Evolutionary conservation across 169 alveolate species (phyloP).

Genomic region (Babesia gibsoni): DNA sequence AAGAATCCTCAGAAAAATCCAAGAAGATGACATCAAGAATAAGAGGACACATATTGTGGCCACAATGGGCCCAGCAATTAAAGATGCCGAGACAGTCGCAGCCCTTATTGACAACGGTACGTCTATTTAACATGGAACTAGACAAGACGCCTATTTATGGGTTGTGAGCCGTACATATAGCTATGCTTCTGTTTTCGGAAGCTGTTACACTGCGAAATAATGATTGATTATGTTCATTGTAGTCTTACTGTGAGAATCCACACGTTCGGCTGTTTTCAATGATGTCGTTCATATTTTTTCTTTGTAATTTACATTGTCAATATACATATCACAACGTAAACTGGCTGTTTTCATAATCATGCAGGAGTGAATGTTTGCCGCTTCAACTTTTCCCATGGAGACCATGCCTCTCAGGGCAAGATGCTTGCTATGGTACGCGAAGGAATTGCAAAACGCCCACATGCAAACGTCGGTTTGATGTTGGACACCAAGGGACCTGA

Average conservation of each 20-base stretch:
- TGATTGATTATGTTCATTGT: no score
- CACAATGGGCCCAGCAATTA: slow-evolving; percentile 97
- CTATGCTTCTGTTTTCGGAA: no score
- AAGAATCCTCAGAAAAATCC: slow-evolving; percentile 17
- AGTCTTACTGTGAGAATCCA: no score
- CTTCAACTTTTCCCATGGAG: slow-evolving; percentile 98
- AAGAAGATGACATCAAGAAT: slow-evolving; percentile 12
- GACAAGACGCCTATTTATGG: no score
- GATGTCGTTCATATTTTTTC: no score
- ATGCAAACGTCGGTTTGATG: slow-evolving; percentile 88
- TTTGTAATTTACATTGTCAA: background rate
- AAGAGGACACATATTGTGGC: slow-evolving; percentile 94
- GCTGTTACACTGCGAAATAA: no score
- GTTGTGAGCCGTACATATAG: no score
- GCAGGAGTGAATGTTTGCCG: slow-evolving; percentile 97
- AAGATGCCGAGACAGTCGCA: slow-evolving; percentile 88
- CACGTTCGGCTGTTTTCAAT: no score
- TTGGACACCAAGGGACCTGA: slow-evolving; percentile 99
- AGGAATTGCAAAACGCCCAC: slow-evolving; percentile 91
- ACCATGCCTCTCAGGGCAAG: slow-evolving; percentile 90
- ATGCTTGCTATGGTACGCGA: slow-evolving; percentile 84
- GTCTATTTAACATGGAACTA: no score
- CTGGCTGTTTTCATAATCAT: slow-evolving; percentile 61
- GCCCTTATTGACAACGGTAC: slow-evolving; percentile 81
- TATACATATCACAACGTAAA: background rate